Percentiles rank a stretch among this genome's conserved stretches.
Conservation (phyloP, 108 stramenopile species). For the Skeletonema potamos region DNA sequence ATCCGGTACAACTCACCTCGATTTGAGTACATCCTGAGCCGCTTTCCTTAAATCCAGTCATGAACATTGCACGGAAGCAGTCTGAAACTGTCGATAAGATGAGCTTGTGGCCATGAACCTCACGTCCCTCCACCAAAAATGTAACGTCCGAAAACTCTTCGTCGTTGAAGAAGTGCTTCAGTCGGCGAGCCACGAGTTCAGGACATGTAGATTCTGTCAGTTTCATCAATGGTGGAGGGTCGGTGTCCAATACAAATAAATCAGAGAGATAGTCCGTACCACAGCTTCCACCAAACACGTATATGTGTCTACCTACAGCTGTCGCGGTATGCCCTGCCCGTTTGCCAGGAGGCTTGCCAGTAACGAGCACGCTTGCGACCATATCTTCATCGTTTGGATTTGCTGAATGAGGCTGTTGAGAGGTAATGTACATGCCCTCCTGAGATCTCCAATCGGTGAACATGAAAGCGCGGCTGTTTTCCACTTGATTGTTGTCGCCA, state of each 20-base stretch:
- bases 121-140: conserved; percentile 86
- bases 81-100: conserved; percentile 84
- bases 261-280: conserved; percentile 81
- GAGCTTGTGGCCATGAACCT: conserved; percentile 87
- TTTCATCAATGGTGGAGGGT: conserved; percentile 69
- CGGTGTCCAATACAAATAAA: conserved; percentile 89
- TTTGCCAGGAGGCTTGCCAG: conserved; percentile 78
- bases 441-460: conserved; percentile 69
- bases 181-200: conserved; percentile 59
- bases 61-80: conserved; percentile 94
- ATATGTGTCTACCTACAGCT: conserved; percentile 80
- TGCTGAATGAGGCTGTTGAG: conserved; percentile 36
- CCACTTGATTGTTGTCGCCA: conserved; percentile 11
- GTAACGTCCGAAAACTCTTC: conserved; percentile 91
- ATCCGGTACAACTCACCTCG: conserved; percentile 26
- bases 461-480: conserved; percentile 2
- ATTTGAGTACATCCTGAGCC: conserved; percentile 67
- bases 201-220: conserved; percentile 70
- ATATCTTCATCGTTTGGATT: conserved; percentile 90
- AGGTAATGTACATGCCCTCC: conserved; percentile 27
- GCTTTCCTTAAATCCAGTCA: conserved; percentile 76
- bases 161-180: conserved; percentile 82
- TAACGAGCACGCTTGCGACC: conserved; percentile 65
- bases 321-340: conserved; percentile 95
- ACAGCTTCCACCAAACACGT: conserved; percentile 82